Evolutionary conservation across 148 eudicot genomes (phyloP).

Genomic region (Amaranthus cruentus): DNA sequence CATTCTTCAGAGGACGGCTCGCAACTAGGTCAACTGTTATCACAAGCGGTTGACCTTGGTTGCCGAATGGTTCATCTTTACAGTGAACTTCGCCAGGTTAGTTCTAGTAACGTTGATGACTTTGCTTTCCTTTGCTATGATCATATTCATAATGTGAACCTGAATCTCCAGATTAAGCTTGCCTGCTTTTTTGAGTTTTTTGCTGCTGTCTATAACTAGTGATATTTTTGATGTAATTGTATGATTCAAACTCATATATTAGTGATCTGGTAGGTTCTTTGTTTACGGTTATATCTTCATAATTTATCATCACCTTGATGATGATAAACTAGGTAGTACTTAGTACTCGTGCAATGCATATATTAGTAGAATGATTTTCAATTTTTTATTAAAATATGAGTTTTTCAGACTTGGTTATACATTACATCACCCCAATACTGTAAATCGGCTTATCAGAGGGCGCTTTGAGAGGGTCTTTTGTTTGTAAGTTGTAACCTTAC

Average conservation of each 20-base stretch:
- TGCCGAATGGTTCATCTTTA: constrained; percentile 68
- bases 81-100: constrained; percentile 95
- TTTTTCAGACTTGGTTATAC: too few species aligned
- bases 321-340: background rate
- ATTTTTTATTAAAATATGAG: too few species aligned
- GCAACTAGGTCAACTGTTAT: constrained; percentile 31
- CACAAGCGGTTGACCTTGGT: constrained; percentile 60
- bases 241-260: background rate
- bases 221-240: background rate
- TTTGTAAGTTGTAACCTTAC: too few species aligned
- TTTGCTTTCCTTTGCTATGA: constrained; percentile 1
- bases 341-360: too few species aligned
- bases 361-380: too few species aligned
- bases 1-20: constrained; percentile 34
- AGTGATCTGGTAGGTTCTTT: background rate
- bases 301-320: background rate
- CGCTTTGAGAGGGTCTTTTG: too few species aligned
- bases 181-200: background rate
- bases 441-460: too few species aligned
- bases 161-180: background rate
- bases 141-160: background rate
- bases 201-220: background rate
- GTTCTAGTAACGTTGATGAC: constrained; percentile 19
- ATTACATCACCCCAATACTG: too few species aligned
- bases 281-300: background rate